A percentile compares a stretch with the other conserved stretches of the same genome.
These are phyloP conservation scores for Nemania bipapillata DNA, from an alignment of 2,329 filamentous ascomycete genomes.

Conservation along the genomic window DNA sequence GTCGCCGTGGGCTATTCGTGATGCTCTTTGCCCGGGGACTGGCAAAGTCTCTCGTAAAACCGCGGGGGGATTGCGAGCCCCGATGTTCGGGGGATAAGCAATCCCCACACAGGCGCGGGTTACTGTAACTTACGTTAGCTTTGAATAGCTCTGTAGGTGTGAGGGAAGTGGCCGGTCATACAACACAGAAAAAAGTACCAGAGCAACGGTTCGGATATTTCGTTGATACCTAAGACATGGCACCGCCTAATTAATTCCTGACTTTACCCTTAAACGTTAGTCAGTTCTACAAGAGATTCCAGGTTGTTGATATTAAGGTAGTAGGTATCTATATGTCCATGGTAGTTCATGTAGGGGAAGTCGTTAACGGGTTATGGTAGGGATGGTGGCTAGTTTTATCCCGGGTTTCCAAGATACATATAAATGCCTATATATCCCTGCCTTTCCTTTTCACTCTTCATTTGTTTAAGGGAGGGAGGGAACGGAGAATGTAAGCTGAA, in stretches of 20 bases:
- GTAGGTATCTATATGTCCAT: not conserved
- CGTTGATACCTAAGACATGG: not conserved
- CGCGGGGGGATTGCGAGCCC: not conserved
- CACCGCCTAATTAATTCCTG: not conserved
- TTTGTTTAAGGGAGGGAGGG: too few relatives aligned
- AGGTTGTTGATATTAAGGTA: not conserved
- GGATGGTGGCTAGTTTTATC: too few relatives aligned
- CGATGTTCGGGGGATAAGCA: constrained; percentile 13
- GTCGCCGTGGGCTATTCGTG: constrained; percentile 1
- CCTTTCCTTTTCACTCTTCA: too few relatives aligned
- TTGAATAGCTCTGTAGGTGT: too few relatives aligned
- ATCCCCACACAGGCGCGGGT: constrained; percentile 22
- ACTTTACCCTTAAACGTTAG: constrained; percentile 1
- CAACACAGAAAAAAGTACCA: constrained; percentile 30
- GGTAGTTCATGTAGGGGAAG: too few relatives aligned
- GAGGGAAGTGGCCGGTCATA: not conserved
- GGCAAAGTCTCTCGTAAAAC: constrained; percentile 24
- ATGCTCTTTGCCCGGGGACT: too few relatives aligned
- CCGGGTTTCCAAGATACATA: too few relatives aligned
- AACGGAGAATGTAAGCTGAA: too few relatives aligned
- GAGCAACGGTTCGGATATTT: constrained; percentile 22
- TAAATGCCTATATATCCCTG: too few relatives aligned
- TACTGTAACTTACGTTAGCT: constrained; percentile 16
- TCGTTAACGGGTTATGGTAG: too few relatives aligned
- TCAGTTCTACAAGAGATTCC: not conserved